Evolutionary conservation across 2,329 filamentous ascomycete genomes (phyloP).

Genomic region (Cercospora sp.): DNA sequence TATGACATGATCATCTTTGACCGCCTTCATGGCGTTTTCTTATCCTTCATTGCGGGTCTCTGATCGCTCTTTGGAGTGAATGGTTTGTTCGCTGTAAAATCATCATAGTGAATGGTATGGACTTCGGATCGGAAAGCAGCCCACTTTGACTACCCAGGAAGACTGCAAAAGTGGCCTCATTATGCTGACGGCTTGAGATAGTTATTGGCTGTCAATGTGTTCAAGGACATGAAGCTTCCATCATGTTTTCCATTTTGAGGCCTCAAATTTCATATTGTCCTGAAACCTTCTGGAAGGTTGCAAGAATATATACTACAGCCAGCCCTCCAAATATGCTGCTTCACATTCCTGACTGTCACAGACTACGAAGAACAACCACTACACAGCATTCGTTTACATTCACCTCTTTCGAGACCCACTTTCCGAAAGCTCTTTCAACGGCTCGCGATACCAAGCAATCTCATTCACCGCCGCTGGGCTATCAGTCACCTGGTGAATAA

Average conservation of each 20-base stretch:
- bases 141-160: background rate
- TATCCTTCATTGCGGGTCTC: background rate
- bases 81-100: background rate
- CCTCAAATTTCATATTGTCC: background rate
- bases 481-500: background rate
- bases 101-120: background rate
- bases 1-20: slow-evolving; percentile 1
- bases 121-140: background rate
- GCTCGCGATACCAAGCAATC: background rate
- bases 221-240: background rate
- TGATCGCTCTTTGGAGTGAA: background rate
- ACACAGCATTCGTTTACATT: background rate
- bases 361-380: background rate
- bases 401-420: background rate
- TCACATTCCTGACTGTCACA: background rate
- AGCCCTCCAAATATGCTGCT: background rate
- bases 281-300: background rate
- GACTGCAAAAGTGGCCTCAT: background rate
- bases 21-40: background rate
- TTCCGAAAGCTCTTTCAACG: background rate
- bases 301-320: background rate
- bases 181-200: background rate
- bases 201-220: background rate
- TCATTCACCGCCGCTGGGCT: background rate
- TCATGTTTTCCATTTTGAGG: background rate